These are phyloP conservation scores for Pythium pectinolyticum DNA, from an alignment of 352 stramenopile species.

Conservation along the genomic window DNA sequence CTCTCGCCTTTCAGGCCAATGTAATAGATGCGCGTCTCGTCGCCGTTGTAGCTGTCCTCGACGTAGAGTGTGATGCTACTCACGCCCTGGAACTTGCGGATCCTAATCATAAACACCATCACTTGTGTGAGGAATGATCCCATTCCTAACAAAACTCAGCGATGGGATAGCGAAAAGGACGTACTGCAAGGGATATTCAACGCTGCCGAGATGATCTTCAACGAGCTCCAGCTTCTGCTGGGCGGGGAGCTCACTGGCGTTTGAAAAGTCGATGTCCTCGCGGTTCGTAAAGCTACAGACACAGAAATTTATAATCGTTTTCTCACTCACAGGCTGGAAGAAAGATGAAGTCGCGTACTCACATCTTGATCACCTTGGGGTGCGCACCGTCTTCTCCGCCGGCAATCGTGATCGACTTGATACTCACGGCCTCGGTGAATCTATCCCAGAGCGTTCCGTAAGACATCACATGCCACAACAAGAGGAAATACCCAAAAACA, in stretches of 20 bases:
- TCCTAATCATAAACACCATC: conserved; percentile 31
- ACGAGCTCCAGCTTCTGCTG: conserved; percentile 77
- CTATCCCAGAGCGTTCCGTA: conserved; percentile 29
- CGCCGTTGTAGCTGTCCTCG: conserved; percentile 68
- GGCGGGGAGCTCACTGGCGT: conserved; percentile 68
- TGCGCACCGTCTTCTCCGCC: conserved; percentile 74
- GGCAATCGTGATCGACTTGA: conserved; percentile 88
- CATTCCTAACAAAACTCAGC: not conserved
- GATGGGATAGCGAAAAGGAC: not conserved
- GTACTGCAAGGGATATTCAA: conserved; percentile 85
- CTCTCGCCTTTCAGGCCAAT: conserved; percentile 86
- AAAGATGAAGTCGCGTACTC: conserved; percentile 6
- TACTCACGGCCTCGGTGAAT: conserved; percentile 86
- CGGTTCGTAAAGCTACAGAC: conserved; percentile 51
- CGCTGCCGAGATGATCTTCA: conserved; percentile 57
- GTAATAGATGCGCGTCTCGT: conserved; percentile 82
- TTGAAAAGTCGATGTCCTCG: conserved; percentile 87
- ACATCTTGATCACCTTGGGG: conserved; percentile 84
- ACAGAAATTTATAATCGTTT: conserved; percentile 30
- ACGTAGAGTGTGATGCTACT: conserved; percentile 82
- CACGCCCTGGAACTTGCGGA: conserved; percentile 86
- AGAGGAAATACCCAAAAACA: no score
- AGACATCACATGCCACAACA: no score
- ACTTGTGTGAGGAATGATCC: no score
- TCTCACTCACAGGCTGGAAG: not conserved